phyloP scores from a whole-genome alignment of 1,284 basidiomycete genomes.

The Boletus albobrunnescens region DNA sequence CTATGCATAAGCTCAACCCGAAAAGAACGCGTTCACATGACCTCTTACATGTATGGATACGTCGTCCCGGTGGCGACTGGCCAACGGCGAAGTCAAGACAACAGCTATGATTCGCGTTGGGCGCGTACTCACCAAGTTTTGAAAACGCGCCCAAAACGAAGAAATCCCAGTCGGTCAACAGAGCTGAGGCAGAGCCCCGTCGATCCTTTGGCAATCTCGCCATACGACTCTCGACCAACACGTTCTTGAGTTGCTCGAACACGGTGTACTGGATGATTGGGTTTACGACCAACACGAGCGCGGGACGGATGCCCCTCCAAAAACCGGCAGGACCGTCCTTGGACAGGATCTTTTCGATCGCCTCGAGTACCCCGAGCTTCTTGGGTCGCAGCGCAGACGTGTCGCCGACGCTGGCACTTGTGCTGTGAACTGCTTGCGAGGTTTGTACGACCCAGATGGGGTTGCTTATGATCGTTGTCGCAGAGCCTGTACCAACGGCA shows the following conservation, averaged over 20 bases:
- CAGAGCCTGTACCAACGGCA: conserved; percentile 57
- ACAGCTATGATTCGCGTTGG: background rate
- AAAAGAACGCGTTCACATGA: background rate
- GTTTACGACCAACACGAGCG: conserved; percentile 90
- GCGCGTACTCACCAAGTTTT: conserved; percentile 61
- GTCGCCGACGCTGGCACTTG: conserved; percentile 37
- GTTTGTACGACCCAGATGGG: conserved; percentile 97
- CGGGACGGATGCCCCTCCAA: conserved; percentile 95
- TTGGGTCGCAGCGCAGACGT: conserved; percentile 30
- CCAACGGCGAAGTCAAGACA: conserved; percentile 2
- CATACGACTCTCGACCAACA: conserved; percentile 58
- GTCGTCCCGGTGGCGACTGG: conserved; percentile 70
- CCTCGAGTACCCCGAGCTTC: conserved; percentile 68
- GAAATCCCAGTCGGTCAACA: conserved; percentile 81
- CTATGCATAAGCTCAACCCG: background rate
- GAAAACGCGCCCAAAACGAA: conserved; percentile 87
- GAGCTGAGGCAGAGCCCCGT: conserved; percentile 41
- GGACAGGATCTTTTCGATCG: conserved; percentile 68
- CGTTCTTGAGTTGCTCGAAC: conserved; percentile 85
- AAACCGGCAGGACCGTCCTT: conserved; percentile 81
- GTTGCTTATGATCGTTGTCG: conserved; percentile 88
- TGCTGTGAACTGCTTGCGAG: conserved; percentile 75
- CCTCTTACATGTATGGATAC: conserved; percentile 73
- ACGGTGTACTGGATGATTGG: conserved; percentile 90
- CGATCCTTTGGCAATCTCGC: conserved; percentile 46